phyloP scores from a whole-genome alignment of 108 stramenopile genomes.

The Parietichytrium sp. region DNA sequence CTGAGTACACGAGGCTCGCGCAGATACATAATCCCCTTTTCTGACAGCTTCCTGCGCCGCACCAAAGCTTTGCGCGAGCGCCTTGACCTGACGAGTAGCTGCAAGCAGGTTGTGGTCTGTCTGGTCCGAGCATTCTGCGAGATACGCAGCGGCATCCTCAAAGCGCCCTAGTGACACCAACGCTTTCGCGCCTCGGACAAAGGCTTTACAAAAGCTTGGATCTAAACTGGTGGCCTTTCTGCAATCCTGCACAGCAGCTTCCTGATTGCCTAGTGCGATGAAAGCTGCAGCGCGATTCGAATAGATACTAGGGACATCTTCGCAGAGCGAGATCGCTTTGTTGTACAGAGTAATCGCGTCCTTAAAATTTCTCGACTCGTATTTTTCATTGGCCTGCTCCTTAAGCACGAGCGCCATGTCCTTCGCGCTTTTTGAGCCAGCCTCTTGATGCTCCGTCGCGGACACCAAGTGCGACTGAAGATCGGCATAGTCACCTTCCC shows the following conservation, averaged over 20 bases:
- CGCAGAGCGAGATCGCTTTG: slow-evolving; percentile 49
- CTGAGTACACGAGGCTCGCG: neutral
- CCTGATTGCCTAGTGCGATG: neutral
- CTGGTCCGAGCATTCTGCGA: neutral
- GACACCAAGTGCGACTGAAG: slow-evolving; percentile 58
- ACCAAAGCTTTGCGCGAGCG: neutral
- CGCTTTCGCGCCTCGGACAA: slow-evolving; percentile 1
- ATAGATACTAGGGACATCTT: neutral
- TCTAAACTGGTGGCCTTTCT: neutral
- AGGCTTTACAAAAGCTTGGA: neutral
- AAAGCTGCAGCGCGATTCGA: slow-evolving; percentile 40
- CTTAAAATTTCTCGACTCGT: slow-evolving; percentile 45
- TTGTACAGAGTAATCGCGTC: slow-evolving; percentile 58
- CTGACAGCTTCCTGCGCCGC: neutral
- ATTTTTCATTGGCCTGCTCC: slow-evolving; percentile 60
- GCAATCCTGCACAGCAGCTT: neutral
- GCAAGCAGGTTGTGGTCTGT: neutral
- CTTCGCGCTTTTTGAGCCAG: neutral
- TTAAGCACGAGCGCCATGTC: slow-evolving; percentile 54
- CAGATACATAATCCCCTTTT: neutral
- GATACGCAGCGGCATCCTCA: neutral
- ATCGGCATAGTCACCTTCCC: slow-evolving; percentile 65
- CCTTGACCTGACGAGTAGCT: neutral
- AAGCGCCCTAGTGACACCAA: neutral
- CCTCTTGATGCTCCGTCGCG: slow-evolving; percentile 15